These are phyloP conservation scores for Bipolaris cookei DNA, from an alignment of 2,329 filamentous ascomycete genomes.

Conservation along the genomic window DNA sequence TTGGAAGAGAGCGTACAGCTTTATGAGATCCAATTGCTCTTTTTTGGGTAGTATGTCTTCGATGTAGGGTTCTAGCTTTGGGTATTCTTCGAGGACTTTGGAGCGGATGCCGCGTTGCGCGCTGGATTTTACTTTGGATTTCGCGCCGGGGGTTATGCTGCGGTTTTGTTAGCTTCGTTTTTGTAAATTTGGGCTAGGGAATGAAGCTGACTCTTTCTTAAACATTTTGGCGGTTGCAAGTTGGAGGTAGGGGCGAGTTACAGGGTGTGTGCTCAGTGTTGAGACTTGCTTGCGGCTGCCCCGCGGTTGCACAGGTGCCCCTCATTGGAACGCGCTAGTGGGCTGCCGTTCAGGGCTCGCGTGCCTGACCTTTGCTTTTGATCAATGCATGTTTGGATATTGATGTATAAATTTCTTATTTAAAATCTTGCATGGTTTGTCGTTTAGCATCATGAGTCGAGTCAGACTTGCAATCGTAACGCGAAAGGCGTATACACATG, in stretches of 20 bases:
- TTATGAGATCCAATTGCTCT: conserved; percentile 84
- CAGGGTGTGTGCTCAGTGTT: conserved; percentile 6
- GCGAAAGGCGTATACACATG: no score
- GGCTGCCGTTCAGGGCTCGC: conserved; percentile 2
- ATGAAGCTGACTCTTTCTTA: conserved; percentile 43
- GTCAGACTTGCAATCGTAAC: no score
- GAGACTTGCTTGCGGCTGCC: conserved; percentile 15
- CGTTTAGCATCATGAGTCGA: no score
- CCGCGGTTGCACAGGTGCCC: conserved; percentile 14
- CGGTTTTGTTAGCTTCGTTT: neutral
- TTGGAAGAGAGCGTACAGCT: conserved; percentile 63
- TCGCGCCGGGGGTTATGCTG: conserved; percentile 77
- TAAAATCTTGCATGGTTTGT: no score
- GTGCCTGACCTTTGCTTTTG: neutral
- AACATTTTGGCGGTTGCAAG: conserved; percentile 38
- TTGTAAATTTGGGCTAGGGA: neutral
- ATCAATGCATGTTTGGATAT: no score
- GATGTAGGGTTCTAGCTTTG: conserved; percentile 82
- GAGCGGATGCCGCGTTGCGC: conserved; percentile 85
- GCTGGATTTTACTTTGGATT: conserved; percentile 97
- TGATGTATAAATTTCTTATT: no score
- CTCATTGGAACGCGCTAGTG: conserved; percentile 17
- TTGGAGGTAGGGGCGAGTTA: neutral
- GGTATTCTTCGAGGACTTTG: conserved; percentile 83
- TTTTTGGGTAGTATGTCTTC: conserved; percentile 97